A percentile compares a stretch with the other conserved stretches of the same genome.
phyloP scores from a whole-genome alignment of 2,329 filamentous ascomycete species.

The Aspergillus terreus region DNA sequence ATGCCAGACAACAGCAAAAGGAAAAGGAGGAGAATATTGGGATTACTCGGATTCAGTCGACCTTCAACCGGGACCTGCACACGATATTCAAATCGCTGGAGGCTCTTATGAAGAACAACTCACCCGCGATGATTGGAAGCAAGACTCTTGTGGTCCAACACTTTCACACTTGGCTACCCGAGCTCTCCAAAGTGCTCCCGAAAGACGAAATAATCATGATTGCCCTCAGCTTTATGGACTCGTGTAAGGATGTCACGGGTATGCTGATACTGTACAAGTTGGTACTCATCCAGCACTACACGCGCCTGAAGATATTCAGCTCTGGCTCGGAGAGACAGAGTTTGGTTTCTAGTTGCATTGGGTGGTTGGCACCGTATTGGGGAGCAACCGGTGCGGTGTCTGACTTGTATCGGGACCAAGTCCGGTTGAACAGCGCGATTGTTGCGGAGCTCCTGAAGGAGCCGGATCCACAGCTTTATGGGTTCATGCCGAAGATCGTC shows the following conservation, averaged over 20 bases:
- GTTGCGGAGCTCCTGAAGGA: constrained; percentile 79
- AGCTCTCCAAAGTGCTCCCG: constrained; percentile 71
- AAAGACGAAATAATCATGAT: constrained; percentile 86
- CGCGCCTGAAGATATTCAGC: constrained; percentile 74
- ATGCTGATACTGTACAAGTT: constrained; percentile 91
- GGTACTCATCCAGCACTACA: constrained; percentile 88
- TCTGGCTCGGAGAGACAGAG: constrained; percentile 70
- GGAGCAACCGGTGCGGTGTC: constrained; percentile 69
- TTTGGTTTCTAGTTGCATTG: constrained; percentile 74
- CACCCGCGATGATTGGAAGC: constrained; percentile 83
- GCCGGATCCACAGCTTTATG: constrained; percentile 75
- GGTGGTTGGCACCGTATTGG: constrained; percentile 95
- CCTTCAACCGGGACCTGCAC: constrained; percentile 79
- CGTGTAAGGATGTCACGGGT: constrained; percentile 80
- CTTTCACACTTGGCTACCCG: constrained; percentile 96
- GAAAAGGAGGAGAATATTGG: constrained; percentile 85
- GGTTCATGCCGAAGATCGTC: constrained; percentile 86
- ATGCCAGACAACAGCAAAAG: constrained; percentile 79
- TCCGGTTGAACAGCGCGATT: constrained; percentile 88
- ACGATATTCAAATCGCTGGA: constrained; percentile 88
- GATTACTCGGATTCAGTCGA: constrained; percentile 66
- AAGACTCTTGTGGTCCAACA: constrained; percentile 95
- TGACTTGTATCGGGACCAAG: constrained; percentile 87
- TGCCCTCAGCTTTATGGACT: constrained; percentile 89
- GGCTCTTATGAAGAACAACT: constrained; percentile 79